Percentiles rank a stretch among this genome's conserved stretches.
Evolutionary conservation across 1,284 basidiomycete species (phyloP).

Genomic region (Sanguinoderma infundibulare): DNA sequence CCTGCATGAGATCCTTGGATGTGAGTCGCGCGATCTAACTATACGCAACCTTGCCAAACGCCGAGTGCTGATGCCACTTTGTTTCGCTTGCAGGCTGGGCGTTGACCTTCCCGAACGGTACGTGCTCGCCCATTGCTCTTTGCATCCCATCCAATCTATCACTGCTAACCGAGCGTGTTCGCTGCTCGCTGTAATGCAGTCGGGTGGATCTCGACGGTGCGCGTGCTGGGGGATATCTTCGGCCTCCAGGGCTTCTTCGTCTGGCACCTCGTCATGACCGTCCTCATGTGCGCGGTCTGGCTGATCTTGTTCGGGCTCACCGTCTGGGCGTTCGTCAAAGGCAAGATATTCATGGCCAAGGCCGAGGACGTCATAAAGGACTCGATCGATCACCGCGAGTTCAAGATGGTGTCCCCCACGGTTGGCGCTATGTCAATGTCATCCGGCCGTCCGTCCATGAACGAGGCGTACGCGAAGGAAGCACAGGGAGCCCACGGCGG

Average conservation of each 20-base stretch:
- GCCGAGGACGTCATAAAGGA: slow-evolving; percentile 50
- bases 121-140: neutral
- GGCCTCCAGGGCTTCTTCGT: slow-evolving; percentile 42
- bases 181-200: slow-evolving; percentile 34
- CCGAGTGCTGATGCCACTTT: neutral
- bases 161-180: neutral
- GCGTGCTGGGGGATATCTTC: slow-evolving; percentile 47
- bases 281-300: slow-evolving; percentile 46
- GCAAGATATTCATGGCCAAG: slow-evolving; percentile 49
- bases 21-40: slow-evolving; percentile 34
- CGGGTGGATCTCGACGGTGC: slow-evolving; percentile 50
- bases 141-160: neutral
- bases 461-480: neutral
- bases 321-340: slow-evolving; percentile 45
- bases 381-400: slow-evolving; percentile 21
- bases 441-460: too few species aligned
- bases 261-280: slow-evolving; percentile 45
- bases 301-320: slow-evolving; percentile 46
- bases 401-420: slow-evolving; percentile 4
- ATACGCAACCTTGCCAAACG: neutral
- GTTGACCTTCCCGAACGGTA: slow-evolving; percentile 53
- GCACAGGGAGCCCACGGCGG: neutral
- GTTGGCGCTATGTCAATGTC: too few species aligned
- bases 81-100: slow-evolving; percentile 42
- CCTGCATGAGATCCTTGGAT: slow-evolving; percentile 52